Evolutionary conservation across 2,329 filamentous ascomycete species (phyloP), one percentile per base, ranked within the genome.

Genomic region (Leptographium lundbergii): DNA sequence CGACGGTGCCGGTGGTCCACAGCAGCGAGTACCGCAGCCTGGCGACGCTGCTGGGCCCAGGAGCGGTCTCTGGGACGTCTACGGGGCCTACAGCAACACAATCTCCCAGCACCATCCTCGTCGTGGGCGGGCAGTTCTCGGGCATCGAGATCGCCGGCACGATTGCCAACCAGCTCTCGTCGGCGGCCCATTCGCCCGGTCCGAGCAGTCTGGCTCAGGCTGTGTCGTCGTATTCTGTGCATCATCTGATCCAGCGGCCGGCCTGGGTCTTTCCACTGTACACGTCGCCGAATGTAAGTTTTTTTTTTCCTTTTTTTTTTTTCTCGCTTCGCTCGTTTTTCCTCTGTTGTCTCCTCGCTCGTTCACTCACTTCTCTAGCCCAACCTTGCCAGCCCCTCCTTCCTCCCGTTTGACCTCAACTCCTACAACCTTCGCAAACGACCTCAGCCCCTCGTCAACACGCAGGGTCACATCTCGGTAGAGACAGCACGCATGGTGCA

Each of bases 51-150:
- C 65, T 86, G 67, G 70, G 24, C 36, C 2, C 2, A 65, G 19
- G 32, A 22, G n/a, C 34, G 34, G n/a, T n/a, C n/a, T 36, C 34
- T 36, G 10, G 5, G 9, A 4, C 14, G 14, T 39, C 36, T 39
- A 2, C 13, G 14, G 2, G 1, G 36, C 1, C 17, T 34, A 70
- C 0, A 68, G 72, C 17, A 4, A n/a, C n/a, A n/a, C n/a, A n/a
- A n/a, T 22, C 25, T 56, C 59, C 5, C 65, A 66, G 0, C 75
- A 88, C 85, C 66, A 82, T 94, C 19, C 75, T 90, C 1, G 76
- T 95, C 0, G 81, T 91, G 1, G 89, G 89, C 0, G 89, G 88
- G 0, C 88, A 91, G 65, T 91, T 94, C 79, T 92, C 88, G 2
- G 89, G 88, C 0, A 81, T 88, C 6, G 89, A 95, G 72, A 86